Evolutionary conservation across 108 stramenopile genomes (phyloP).

Genomic region (Skeletonema grethae): DNA sequence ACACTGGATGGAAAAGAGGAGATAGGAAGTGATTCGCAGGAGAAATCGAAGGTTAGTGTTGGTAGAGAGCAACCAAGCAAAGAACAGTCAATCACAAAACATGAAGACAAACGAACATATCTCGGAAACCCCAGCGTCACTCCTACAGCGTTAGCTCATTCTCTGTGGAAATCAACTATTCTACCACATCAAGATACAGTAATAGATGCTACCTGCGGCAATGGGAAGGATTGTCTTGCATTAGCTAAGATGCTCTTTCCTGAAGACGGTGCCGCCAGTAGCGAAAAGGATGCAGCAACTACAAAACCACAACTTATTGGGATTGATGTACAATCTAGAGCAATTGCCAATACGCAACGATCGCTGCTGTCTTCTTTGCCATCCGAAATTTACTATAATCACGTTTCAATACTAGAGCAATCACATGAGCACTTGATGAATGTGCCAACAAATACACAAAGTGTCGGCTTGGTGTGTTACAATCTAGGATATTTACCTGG

Average conservation of each 20-base stretch:
- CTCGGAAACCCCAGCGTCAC: conserved; percentile 67
- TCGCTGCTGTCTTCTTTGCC: conserved; percentile 33
- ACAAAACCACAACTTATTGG: conserved; percentile 61
- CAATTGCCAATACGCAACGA: conserved; percentile 58
- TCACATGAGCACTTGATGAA: conserved; percentile 44
- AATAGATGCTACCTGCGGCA: conserved; percentile 83
- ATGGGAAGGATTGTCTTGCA: conserved; percentile 53
- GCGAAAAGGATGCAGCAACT: conserved; percentile 65
- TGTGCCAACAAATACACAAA: conserved; percentile 2
- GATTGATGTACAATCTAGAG: conserved; percentile 75
- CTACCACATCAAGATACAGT: conserved; percentile 71
- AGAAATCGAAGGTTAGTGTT: conserved; percentile 39
- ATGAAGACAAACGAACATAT: not conserved
- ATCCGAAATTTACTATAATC: conserved; percentile 30
- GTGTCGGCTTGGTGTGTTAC: conserved; percentile 75
- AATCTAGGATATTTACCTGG: conserved; percentile 82
- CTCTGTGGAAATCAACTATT: conserved; percentile 55
- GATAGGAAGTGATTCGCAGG: not conserved
- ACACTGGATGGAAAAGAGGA: conserved; percentile 3
- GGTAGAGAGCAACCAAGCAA: not conserved
- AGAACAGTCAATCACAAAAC: not conserved
- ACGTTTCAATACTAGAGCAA: conserved; percentile 23
- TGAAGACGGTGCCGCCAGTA: conserved; percentile 59
- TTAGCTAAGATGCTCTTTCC: conserved; percentile 63
- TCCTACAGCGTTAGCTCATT: conserved; percentile 77